Evolutionary conservation across 805 yeast species (phyloP), one percentile per base, ranked within the genome.

Genomic region (Alloascoidea africana): DNA sequence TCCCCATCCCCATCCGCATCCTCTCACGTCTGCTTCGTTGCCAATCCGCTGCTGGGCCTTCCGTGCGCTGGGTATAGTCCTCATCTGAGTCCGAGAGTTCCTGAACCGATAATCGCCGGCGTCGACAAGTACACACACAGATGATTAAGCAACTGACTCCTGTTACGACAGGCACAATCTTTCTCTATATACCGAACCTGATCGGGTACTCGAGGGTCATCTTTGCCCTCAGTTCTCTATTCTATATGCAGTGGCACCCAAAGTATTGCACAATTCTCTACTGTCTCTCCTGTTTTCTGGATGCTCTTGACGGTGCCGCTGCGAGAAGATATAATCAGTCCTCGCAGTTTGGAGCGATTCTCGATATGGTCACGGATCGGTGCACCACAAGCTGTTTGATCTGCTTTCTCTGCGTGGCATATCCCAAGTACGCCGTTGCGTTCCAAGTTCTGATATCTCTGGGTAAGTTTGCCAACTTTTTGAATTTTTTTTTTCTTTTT

Each of bases 351-450:
- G 99, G 99, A 27, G 97, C 98, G 14, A 94, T 93, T 15, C 68
- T 91, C 48, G 99, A 91, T 58, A 91, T 91, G 99, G 96, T 91
- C 19, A 89, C 98, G 14, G 99, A 91, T 56, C 70, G 99, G 53
- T 91, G 96, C 55, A 87, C 98, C 11, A 91, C 99, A 0, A 73
- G 94, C 11, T 80, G 95, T n/a, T 68, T 91, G 50, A 76, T 91
- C 47, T 86, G 94, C 55, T 91, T 71, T 56, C 65, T 91, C 40
- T 73, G 91, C 46, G 76, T 82, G 27, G 63, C 81, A 35, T 89
- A 83, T 52, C 96, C 96, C 5, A 49, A 57, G 19, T 80, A 65
- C 58, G 66, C 72, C 38, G 58, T 82, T 8, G 46, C 75, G 5
- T 87, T 89, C 76, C 99, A 91, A 61, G 48, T 83, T 8, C 30